Evolutionary conservation across 192 early-diverging fungal species (phyloP).

Genomic region (Mortierella antarctica): DNA sequence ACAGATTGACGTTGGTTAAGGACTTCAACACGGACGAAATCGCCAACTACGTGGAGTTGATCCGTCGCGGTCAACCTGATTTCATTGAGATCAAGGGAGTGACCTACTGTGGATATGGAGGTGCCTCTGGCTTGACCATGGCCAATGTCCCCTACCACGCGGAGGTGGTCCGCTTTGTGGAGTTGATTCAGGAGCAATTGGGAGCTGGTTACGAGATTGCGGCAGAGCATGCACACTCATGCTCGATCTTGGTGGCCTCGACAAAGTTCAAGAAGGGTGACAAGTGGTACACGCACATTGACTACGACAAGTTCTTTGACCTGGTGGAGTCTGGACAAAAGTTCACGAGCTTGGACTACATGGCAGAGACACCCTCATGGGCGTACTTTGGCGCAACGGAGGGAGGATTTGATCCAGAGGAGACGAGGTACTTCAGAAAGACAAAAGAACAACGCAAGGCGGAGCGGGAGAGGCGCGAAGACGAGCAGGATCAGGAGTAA

Average conservation of each 20-base stretch:
- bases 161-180: slow-evolving; percentile 75
- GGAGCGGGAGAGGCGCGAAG: slow-evolving; percentile 35
- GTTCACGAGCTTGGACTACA: slow-evolving; percentile 74
- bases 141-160: slow-evolving; percentile 77
- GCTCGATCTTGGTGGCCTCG: slow-evolving; percentile 73
- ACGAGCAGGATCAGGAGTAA: slow-evolving; percentile 19
- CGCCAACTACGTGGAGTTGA: slow-evolving; percentile 71
- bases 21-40: slow-evolving; percentile 76
- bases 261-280: slow-evolving; percentile 73
- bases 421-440: slow-evolving; percentile 74
- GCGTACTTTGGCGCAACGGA: slow-evolving; percentile 73
- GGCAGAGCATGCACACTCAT: slow-evolving; percentile 76
- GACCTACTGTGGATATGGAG: slow-evolving; percentile 79
- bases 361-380: slow-evolving; percentile 75
- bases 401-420: slow-evolving; percentile 77
- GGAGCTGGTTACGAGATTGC: slow-evolving; percentile 75
- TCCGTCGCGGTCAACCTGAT: slow-evolving; percentile 71
- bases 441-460: slow-evolving; percentile 52
- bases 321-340: slow-evolving; percentile 62
- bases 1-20: slow-evolving; percentile 79
- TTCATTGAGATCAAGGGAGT: slow-evolving; percentile 85
- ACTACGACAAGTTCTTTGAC: slow-evolving; percentile 76
- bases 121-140: slow-evolving; percentile 74
- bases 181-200: slow-evolving; percentile 63
- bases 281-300: slow-evolving; percentile 80